Evolutionary conservation across 2,329 filamentous ascomycete genomes (phyloP), one percentile per base, ranked within the genome.

Genomic region (Chrysoporthe austroafricana): DNA sequence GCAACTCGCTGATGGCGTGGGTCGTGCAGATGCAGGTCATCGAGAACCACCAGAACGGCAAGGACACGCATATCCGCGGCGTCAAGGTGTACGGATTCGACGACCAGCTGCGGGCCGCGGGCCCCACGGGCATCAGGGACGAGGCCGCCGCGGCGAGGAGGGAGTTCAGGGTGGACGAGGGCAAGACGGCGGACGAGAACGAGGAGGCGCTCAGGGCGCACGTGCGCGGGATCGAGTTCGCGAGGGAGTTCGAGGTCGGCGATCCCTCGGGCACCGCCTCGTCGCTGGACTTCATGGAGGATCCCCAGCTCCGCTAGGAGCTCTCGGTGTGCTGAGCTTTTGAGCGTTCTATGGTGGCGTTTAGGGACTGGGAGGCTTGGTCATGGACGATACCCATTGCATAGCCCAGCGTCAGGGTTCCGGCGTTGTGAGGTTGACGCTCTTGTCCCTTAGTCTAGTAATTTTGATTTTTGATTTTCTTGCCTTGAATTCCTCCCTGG

Each of bases 11-110:
- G 21, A 89, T 94, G 69, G 94, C 92, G 18, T 97, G 95, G 81
- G 88, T 98, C 42, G 85, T 99, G 39, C 94, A 98, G 78, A 90
- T 98, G 75, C 90, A 92, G 72, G 90, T 99, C 61, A 86, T 95
- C 63, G 96, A 98, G 81, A 99, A 99, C 76, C 96, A 99, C 78
- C 96, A 99, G 80, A 99, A 99, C 77, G 96, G 96, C 71, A 99
- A 99, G 78, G 96, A 99, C 77, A 99, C 96, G n/a, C 96, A 99
- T 82, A 86, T 99, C 34, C 87, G 96, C 18, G 95, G 94, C 1
- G 86, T 99, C 78, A 96, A 97, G 81, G 91, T 98, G 11, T 99
- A 88, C 72, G 86, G 86, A 1, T 80, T 86, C 21, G 84, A 86
- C 70, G 80, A 82, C 39, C 85, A 86, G 69, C 80, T 82, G 14